phyloP scores from a whole-genome alignment of 192 early-diverging fungal species.

The Coemansia sp. region DNA sequence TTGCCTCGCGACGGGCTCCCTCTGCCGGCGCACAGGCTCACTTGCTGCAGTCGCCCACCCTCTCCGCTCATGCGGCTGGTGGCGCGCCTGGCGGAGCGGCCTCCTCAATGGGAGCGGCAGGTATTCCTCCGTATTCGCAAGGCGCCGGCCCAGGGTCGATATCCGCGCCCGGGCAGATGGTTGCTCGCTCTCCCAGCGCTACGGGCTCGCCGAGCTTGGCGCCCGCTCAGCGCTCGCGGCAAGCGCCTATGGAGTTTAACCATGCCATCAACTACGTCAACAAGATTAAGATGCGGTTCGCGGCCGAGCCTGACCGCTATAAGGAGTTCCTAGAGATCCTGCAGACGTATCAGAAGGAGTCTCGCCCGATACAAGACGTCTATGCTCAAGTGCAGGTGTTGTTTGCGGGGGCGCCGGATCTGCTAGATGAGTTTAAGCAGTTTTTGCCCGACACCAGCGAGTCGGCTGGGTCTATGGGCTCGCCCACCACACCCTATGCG shows the following conservation, averaged over 20 bases:
- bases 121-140: neutral
- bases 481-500: slow-evolving; percentile 34
- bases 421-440: slow-evolving; percentile 97
- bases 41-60: slow-evolving; percentile 23
- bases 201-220: slow-evolving; percentile 36
- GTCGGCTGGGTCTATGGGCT: slow-evolving; percentile 34
- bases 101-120: neutral
- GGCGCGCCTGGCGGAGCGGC: slow-evolving; percentile 4
- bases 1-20: slow-evolving; percentile 24
- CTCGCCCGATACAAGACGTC: slow-evolving; percentile 95
- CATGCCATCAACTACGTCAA: slow-evolving; percentile 99
- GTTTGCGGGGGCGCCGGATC: slow-evolving; percentile 83
- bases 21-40: slow-evolving; percentile 21
- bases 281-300: slow-evolving; percentile 98
- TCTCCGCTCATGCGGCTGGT: slow-evolving; percentile 17
- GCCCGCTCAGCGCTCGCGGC: slow-evolving; percentile 50
- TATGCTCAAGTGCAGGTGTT: slow-evolving; percentile 92
- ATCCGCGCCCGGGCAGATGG: slow-evolving; percentile 14
- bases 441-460: slow-evolving; percentile 91
- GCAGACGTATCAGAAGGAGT: slow-evolving; percentile 97
- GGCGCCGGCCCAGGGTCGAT: neutral
- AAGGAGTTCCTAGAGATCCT: slow-evolving; percentile 97
- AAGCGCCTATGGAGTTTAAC: slow-evolving; percentile 91
- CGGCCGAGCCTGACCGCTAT: slow-evolving; percentile 92
- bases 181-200: slow-evolving; percentile 31